phyloP scores from a whole-genome alignment of 495 filamentous ascomycete species.

The Penicillium diatomitis region DNA sequence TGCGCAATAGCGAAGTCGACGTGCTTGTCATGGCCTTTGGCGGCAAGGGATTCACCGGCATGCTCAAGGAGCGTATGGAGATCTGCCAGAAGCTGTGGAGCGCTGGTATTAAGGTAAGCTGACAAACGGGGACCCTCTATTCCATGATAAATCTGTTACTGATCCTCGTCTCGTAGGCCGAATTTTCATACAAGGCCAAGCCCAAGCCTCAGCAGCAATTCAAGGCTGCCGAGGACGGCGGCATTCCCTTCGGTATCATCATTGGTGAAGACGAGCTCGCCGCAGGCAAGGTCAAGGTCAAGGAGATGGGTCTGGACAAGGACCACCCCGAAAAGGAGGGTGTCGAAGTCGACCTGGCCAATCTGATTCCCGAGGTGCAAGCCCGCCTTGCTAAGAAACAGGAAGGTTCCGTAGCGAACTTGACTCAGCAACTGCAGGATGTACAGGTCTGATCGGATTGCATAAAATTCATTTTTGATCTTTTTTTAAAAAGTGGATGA shows the following conservation, averaged over 20 bases:
- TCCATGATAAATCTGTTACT: not conserved
- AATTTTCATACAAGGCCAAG: slow-evolving; percentile 72
- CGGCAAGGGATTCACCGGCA: slow-evolving; percentile 73
- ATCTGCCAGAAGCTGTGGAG: slow-evolving; percentile 67
- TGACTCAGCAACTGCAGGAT: slow-evolving; percentile 20
- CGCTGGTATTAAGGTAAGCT: slow-evolving; percentile 61
- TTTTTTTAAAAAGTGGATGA: slow-evolving; percentile 5
- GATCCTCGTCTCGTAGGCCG: slow-evolving; percentile 39
- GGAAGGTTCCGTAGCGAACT: slow-evolving; percentile 6
- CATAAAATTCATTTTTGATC: not conserved
- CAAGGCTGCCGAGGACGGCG: slow-evolving; percentile 64
- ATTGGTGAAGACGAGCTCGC: slow-evolving; percentile 73
- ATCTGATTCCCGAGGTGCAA: slow-evolving; percentile 55
- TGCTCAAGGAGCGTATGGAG: slow-evolving; percentile 72
- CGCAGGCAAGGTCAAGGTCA: slow-evolving; percentile 68
- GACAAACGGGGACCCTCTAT: not conserved
- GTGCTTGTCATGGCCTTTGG: slow-evolving; percentile 91
- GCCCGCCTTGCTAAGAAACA: slow-evolving; percentile 21
- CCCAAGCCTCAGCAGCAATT: slow-evolving; percentile 72
- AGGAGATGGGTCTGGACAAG: slow-evolving; percentile 71
- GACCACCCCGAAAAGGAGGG: slow-evolving; percentile 84
- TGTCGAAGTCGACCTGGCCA: slow-evolving; percentile 52
- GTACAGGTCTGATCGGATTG: slow-evolving; percentile 7
- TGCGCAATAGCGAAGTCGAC: slow-evolving; percentile 69
- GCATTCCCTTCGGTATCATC: slow-evolving; percentile 66